Conservation (phyloP, 441 rosid genomes). For the Gossypium davidsonii region DNA sequence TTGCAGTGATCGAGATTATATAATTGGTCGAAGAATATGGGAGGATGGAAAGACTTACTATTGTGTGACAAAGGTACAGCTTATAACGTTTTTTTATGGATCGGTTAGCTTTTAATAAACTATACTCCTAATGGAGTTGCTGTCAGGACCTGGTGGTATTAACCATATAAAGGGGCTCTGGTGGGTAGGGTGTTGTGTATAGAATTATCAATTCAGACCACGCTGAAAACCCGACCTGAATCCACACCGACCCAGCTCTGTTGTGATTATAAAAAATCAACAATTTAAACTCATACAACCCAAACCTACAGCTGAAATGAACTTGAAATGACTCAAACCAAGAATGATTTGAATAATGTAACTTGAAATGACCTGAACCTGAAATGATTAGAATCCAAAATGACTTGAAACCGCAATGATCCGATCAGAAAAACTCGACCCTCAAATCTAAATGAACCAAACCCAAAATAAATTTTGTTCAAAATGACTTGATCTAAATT, state of each 20-base stretch:
- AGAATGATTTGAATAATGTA: too few species aligned
- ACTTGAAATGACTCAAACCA: too few species aligned
- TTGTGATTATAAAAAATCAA: too few species aligned
- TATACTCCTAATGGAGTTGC: not conserved
- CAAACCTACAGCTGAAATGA: too few species aligned
- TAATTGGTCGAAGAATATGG: slow-evolving; percentile 87
- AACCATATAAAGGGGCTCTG: not conserved
- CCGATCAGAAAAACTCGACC: too few species aligned
- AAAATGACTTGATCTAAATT: too few species aligned
- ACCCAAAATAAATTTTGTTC: not conserved
- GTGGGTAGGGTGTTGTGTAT: not conserved
- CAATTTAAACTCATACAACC: too few species aligned
- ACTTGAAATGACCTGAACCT: not conserved
- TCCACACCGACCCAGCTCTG: too few species aligned
- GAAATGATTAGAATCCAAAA: not conserved
- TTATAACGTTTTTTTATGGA: not conserved
- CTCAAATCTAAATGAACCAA: not conserved
- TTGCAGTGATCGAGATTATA: slow-evolving; percentile 89
- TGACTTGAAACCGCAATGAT: too few species aligned
- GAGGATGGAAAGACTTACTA: slow-evolving; percentile 69
- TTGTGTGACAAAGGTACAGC: slow-evolving; percentile 74
- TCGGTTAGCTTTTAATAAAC: not conserved
- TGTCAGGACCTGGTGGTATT: not conserved
- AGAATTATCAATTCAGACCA: too few species aligned
- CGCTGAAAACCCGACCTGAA: too few species aligned